phyloP scores from a whole-genome alignment of 1,284 basidiomycete genomes.

The Sanghuangporus weigelae region DNA sequence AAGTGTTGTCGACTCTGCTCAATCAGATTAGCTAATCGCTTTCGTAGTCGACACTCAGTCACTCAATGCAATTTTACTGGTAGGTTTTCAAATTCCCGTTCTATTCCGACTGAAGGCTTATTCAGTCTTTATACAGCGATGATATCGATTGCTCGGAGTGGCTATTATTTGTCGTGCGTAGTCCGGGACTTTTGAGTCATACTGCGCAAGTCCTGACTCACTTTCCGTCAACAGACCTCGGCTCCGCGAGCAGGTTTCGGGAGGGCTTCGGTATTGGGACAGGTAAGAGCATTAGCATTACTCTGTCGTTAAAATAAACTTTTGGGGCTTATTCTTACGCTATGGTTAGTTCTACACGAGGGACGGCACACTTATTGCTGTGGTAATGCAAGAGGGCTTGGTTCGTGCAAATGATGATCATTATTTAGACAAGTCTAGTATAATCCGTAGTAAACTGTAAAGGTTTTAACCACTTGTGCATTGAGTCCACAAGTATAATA shows the following conservation, averaged over 20 bases:
- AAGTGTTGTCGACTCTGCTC: conserved; percentile 22
- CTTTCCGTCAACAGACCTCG: conserved; percentile 42
- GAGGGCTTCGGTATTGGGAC: conserved; percentile 68
- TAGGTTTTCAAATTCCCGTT: conserved; percentile 23
- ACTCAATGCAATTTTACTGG: conserved; percentile 82
- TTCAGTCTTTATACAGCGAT: not conserved
- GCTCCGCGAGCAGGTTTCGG: conserved; percentile 64
- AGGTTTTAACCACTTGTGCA: not conserved
- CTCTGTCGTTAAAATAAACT: not conserved
- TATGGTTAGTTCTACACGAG: conserved; percentile 63
- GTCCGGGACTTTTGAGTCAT: not conserved
- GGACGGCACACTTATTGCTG: conserved; percentile 66
- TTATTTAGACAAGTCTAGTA: not conserved
- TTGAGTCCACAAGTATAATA: not conserved
- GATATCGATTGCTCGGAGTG: conserved; percentile 72
- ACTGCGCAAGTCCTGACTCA: conserved; percentile 6
- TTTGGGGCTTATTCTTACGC: not conserved
- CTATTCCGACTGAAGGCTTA: not conserved
- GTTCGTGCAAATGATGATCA: conserved; percentile 25
- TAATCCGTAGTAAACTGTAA: not conserved
- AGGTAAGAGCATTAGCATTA: conserved; percentile 40
- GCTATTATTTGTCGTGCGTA: conserved; percentile 70
- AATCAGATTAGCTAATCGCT: not conserved
- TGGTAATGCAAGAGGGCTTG: conserved; percentile 80
- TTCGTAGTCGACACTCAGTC: conserved; percentile 72